These are phyloP conservation scores for Euphorbia pulcherrima DNA, from an alignment of 345 rosid species.

Conservation along the genomic window DNA sequence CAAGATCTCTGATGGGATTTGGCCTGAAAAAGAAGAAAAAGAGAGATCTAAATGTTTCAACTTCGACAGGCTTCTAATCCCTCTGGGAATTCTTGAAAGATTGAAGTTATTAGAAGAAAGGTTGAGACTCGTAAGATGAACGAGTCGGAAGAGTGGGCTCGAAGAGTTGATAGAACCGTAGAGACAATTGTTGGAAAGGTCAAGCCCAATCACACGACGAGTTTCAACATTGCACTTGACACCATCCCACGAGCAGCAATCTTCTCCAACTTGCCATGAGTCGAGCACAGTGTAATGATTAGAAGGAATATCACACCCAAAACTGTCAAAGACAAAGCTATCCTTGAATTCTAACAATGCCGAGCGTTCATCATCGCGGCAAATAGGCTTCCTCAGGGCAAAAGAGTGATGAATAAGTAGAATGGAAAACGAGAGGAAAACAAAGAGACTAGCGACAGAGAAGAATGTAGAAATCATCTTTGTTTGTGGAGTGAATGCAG, in stretches of 20 bases:
- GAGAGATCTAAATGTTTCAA: slow-evolving; percentile 16
- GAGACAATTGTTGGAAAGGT: slow-evolving; percentile 12
- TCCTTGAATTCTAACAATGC: not conserved
- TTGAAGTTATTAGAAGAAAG: slow-evolving; percentile 15
- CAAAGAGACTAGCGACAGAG: not conserved
- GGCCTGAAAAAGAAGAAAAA: not conserved
- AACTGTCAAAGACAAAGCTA: not conserved
- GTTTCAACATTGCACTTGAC: not conserved
- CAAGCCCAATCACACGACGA: slow-evolving; percentile 12
- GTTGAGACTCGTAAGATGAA: slow-evolving; percentile 18
- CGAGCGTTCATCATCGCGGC: not conserved
- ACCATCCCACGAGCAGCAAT: slow-evolving; percentile 4
- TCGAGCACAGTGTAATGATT: not conserved
- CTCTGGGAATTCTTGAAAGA: slow-evolving; percentile 13
- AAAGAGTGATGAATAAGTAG: not conserved
- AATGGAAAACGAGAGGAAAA: not conserved
- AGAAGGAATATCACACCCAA: not conserved
- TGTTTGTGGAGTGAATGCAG: not conserved
- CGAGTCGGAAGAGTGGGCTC: slow-evolving; percentile 16
- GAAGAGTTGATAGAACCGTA: slow-evolving; percentile 21
- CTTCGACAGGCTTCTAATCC: not conserved
- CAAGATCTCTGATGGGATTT: slow-evolving; percentile 15
- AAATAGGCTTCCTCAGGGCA: not conserved
- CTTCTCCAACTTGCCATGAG: not conserved
- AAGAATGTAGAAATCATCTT: not conserved